Conservation (phyloP, 2,329 filamentous ascomycete species). For the Albophoma yamanashiensis region DNA sequence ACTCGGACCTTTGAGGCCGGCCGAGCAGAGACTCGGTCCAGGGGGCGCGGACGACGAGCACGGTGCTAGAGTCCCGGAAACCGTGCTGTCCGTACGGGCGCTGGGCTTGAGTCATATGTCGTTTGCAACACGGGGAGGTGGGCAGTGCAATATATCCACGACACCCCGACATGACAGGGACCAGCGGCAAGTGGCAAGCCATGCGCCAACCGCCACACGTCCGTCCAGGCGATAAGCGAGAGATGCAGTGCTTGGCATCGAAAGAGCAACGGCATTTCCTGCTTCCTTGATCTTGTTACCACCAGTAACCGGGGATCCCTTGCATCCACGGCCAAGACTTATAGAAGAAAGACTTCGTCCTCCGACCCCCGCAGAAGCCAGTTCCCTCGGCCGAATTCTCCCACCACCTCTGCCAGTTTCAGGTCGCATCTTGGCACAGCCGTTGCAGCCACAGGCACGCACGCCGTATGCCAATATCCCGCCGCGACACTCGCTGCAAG, state of each 20-base stretch:
- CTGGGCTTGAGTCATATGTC: not conserved
- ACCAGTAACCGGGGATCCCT: no score
- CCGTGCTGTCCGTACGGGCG: no score
- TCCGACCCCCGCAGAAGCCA: not conserved
- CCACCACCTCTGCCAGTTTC: not conserved
- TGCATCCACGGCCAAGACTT: no score
- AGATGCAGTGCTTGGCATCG: not conserved
- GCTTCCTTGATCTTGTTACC: no score
- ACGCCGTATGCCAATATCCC: not conserved
- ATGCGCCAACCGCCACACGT: not conserved
- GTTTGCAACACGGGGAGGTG: not conserved
- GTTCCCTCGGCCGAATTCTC: not conserved
- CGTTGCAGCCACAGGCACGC: not conserved
- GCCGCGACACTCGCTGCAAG: not conserved
- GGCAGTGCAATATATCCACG: not conserved
- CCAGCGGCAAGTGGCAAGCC: not conserved
- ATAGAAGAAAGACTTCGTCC: not conserved
- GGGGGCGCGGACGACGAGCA: not conserved
- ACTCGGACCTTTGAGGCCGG: not conserved
- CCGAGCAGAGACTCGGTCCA: not conserved
- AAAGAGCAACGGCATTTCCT: not conserved
- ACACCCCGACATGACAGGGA: not conserved
- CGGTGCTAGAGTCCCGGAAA: not conserved
- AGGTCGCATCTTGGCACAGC: no score
- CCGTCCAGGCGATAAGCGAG: not conserved